Percentiles rank a stretch among this genome's conserved stretches.
Conservation (phyloP, 495 filamentous ascomycete species). For the Elasticomyces elasticus region DNA sequence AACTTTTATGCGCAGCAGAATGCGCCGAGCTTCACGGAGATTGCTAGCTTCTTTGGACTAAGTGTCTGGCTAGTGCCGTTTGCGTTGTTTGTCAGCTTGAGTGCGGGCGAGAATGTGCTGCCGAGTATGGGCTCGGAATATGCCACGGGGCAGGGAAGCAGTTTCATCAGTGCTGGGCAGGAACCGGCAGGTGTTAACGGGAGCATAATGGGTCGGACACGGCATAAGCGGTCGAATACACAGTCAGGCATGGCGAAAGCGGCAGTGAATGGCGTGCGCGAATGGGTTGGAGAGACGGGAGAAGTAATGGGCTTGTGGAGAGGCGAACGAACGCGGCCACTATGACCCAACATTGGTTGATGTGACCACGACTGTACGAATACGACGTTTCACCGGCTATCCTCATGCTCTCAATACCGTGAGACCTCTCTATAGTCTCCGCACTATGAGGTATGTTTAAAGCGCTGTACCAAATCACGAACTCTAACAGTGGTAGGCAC, state of each 20-base stretch:
- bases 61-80: conserved; percentile 97
- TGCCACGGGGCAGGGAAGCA: conserved; percentile 46
- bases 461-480: too few relatives aligned
- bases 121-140: conserved; percentile 71
- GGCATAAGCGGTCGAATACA: conserved; percentile 41
- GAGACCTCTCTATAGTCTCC: not conserved
- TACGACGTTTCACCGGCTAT: too few relatives aligned
- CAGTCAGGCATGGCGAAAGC: conserved; percentile 72
- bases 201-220: conserved; percentile 17
- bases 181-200: conserved; percentile 20
- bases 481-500: too few relatives aligned
- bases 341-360: conserved; percentile 1
- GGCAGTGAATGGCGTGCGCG: conserved; percentile 64
- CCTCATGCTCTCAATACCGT: too few relatives aligned
- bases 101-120: conserved; percentile 86
- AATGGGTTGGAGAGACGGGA: conserved; percentile 62
- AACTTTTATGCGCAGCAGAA: conserved; percentile 14
- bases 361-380: not conserved
- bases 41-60: conserved; percentile 90
- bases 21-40: conserved; percentile 82
- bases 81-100: conserved; percentile 84
- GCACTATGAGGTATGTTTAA: too few relatives aligned
- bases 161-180: conserved; percentile 31
- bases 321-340: conserved; percentile 38
- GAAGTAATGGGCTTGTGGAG: conserved; percentile 61